Evolutionary conservation across 768 basidiomycete genomes (phyloP).

Genomic region (Termitomyces sp.): DNA sequence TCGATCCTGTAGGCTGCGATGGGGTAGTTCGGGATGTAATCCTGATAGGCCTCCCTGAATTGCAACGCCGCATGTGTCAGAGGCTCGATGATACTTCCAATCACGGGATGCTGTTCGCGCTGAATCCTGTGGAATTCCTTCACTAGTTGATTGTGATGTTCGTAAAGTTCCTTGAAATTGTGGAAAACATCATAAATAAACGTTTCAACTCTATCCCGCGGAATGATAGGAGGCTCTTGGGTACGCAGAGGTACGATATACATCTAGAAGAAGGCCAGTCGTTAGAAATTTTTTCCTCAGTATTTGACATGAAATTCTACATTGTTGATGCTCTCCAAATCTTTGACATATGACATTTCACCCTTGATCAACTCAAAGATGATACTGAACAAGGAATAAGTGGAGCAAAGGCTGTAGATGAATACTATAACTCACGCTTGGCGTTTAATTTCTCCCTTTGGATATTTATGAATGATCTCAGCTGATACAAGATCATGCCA

Average conservation of each 20-base stretch:
- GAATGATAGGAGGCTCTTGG: slow-evolving; percentile 73
- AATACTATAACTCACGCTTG: slow-evolving; percentile 62
- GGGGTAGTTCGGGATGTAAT: slow-evolving; percentile 91
- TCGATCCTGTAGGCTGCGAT: slow-evolving; percentile 85
- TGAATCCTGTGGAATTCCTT: slow-evolving; percentile 83
- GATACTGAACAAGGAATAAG: slow-evolving; percentile 42
- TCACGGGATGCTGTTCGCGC: slow-evolving; percentile 77
- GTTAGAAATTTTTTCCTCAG: neutral
- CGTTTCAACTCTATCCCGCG: slow-evolving; percentile 57
- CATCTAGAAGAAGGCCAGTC: slow-evolving; percentile 42
- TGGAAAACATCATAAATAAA: slow-evolving; percentile 89
- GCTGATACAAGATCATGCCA: slow-evolving; percentile 84
- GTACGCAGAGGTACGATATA: slow-evolving; percentile 72
- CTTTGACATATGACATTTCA: slow-evolving; percentile 92
- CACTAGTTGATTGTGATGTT: slow-evolving; percentile 70
- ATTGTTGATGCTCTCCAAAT: slow-evolving; percentile 78
- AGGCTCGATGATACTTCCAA: slow-evolving; percentile 76
- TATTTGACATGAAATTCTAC: slow-evolving; percentile 33
- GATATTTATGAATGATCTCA: slow-evolving; percentile 53
- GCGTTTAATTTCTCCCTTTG: slow-evolving; percentile 74
- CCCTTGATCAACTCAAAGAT: slow-evolving; percentile 95
- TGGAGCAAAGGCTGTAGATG: neutral
- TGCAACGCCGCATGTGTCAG: slow-evolving; percentile 87
- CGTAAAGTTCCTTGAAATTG: slow-evolving; percentile 73
- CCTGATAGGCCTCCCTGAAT: slow-evolving; percentile 89